These are phyloP conservation scores for Fraxinus xanthoxyloides DNA, from an alignment of 305 asterid genomes.

Conservation along the genomic window DNA sequence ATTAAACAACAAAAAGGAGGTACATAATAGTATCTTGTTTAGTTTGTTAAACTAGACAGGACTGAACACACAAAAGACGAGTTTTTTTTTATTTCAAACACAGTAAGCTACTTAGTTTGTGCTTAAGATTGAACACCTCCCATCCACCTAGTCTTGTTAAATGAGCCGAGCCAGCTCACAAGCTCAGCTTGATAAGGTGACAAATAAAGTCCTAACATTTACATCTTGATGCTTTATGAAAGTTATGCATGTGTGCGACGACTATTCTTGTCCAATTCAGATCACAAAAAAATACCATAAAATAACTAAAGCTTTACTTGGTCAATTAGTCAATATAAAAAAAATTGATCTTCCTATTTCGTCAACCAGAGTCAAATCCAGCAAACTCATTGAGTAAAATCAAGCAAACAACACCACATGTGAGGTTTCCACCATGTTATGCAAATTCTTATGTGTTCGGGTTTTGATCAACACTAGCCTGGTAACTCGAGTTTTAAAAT, in stretches of 20 bases:
- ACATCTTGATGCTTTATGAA: neutral
- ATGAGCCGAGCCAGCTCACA: neutral
- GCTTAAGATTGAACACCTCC: too few species aligned
- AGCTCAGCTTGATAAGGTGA: neutral
- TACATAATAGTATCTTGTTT: neutral
- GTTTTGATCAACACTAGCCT: neutral
- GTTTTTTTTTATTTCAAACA: neutral
- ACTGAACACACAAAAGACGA: too few species aligned
- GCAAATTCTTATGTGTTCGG: neutral
- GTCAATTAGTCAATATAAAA: neutral
- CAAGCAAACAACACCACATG: neutral
- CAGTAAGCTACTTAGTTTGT: neutral
- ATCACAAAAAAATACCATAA: neutral
- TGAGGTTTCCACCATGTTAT: neutral
- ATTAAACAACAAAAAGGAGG: too few species aligned
- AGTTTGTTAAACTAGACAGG: neutral
- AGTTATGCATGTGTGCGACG: neutral
- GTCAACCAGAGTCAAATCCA: neutral
- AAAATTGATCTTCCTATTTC: neutral
- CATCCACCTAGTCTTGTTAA: neutral
- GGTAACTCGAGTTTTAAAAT: neutral
- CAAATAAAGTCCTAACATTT: neutral
- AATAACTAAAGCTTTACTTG: neutral
- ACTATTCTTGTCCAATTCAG: neutral
- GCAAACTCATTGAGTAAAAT: neutral